Percentiles rank a stretch among this genome's conserved stretches.
Evolutionary conservation across 1,139 yeast genomes (phyloP).

Genomic region (Geotrichum carabidarum): DNA sequence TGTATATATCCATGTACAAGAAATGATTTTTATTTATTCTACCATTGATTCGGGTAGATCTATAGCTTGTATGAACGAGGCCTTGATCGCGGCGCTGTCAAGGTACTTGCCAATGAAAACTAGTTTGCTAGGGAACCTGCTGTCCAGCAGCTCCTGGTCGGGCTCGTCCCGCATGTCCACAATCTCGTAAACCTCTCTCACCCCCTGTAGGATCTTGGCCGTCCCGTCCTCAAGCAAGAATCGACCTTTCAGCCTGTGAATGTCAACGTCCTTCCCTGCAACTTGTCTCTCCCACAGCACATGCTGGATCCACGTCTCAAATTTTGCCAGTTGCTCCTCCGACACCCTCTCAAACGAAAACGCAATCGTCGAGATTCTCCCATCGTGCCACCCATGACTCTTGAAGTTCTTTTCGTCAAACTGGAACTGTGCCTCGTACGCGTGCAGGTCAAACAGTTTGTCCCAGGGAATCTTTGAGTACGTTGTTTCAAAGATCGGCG

Average conservation of each 20-base stretch:
- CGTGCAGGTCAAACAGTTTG: conserved; percentile 68
- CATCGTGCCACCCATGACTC: conserved; percentile 20
- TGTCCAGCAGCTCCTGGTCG: conserved; percentile 31
- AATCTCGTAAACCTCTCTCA: conserved; percentile 83
- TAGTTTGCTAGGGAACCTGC: conserved; percentile 48
- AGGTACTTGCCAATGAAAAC: conserved; percentile 79
- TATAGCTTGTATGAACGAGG: conserved; percentile 1
- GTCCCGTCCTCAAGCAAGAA: conserved; percentile 46
- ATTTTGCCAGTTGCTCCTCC: conserved; percentile 36
- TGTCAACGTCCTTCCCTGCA: conserved; percentile 45
- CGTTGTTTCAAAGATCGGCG: conserved; percentile 61
- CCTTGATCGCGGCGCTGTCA: conserved; percentile 22
- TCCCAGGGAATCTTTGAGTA: conserved; percentile 67
- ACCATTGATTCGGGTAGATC: conserved; percentile 1
- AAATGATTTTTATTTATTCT: conserved; percentile 1
- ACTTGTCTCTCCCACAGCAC: conserved; percentile 61
- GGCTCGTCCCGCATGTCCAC: conserved; percentile 49
- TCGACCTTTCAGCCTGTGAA: conserved; percentile 81
- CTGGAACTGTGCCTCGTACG: conserved; percentile 50
- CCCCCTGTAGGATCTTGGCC: conserved; percentile 74
- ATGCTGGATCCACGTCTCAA: conserved; percentile 60
- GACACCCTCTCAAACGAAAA: conserved; percentile 49
- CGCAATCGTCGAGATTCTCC: conserved; percentile 59
- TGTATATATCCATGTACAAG: not conserved
- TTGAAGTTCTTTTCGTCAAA: conserved; percentile 14